Conservation (phyloP, 345 rosid species). For the Moricandia moricandioides region DNA sequence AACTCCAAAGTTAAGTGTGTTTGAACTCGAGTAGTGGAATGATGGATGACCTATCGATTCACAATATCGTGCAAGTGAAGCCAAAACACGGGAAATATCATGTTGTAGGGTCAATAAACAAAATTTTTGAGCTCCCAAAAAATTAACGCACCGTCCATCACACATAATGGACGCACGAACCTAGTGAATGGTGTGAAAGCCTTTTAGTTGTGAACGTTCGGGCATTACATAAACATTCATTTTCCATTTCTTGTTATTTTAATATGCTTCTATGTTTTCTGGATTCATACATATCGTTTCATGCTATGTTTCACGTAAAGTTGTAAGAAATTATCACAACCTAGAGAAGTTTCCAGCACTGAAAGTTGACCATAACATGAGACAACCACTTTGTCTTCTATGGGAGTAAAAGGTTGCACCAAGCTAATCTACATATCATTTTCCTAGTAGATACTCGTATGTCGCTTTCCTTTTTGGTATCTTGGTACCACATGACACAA, state of each 20-base stretch:
- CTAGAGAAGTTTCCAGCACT: conserved; percentile 67
- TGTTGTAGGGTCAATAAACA: no score
- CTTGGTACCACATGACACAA: conserved; percentile 1
- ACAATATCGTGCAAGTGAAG: no score
- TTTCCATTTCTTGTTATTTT: background rate
- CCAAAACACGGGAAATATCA: no score
- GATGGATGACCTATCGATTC: no score
- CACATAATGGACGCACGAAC: no score
- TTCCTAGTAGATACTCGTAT: conserved; percentile 5
- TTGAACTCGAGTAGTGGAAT: no score
- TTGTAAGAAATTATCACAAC: conserved; percentile 61
- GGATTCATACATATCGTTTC: conserved; percentile 4
- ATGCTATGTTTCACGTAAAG: conserved; percentile 46
- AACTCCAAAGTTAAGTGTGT: no score
- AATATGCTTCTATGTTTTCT: background rate
- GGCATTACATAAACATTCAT: conserved; percentile 12
- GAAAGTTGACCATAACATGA: conserved; percentile 88
- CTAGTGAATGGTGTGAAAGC: no score
- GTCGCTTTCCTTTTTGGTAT: background rate
- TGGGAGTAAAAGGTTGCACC: conserved; percentile 55
- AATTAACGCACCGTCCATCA: no score
- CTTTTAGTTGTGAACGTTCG: no score
- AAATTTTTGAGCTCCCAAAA: no score
- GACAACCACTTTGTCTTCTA: conserved; percentile 79
- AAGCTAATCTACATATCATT: conserved; percentile 15